phyloP scores from a whole-genome alignment of 1,284 basidiomycete genomes.

The Fomitiporia mediterranea region DNA sequence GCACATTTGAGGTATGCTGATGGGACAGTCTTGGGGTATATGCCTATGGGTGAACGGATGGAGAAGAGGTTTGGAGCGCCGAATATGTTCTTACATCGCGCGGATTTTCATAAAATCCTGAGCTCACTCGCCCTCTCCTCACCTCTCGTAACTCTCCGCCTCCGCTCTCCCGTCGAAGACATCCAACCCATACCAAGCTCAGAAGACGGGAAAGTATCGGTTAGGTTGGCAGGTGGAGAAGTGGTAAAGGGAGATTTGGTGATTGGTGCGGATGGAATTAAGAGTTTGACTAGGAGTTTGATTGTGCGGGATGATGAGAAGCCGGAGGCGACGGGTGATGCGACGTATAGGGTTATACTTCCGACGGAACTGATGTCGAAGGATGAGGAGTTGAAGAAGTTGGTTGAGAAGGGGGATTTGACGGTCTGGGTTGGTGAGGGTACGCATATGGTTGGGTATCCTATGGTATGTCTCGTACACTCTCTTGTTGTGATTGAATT shows the following conservation, averaged over 20 bases:
- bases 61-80: slow-evolving; percentile 37
- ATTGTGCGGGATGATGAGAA: slow-evolving; percentile 31
- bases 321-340: slow-evolving; percentile 50
- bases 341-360: slow-evolving; percentile 45
- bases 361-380: slow-evolving; percentile 39
- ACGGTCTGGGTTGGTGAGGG: slow-evolving; percentile 30
- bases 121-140: slow-evolving; percentile 26
- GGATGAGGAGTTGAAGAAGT: slow-evolving; percentile 42
- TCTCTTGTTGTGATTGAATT: not conserved
- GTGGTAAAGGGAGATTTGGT: slow-evolving; percentile 40
- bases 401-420: slow-evolving; percentile 29
- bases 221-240: slow-evolving; percentile 38
- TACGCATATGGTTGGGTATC: slow-evolving; percentile 30
- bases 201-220: slow-evolving; percentile 24
- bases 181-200: slow-evolving; percentile 35
- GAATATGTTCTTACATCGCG: slow-evolving; percentile 45
- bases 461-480: slow-evolving; percentile 25
- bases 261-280: slow-evolving; percentile 49
- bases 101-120: slow-evolving; percentile 30
- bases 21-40: slow-evolving; percentile 39
- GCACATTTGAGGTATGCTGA: slow-evolving; percentile 36
- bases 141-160: slow-evolving; percentile 26
- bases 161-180: slow-evolving; percentile 26
- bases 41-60: slow-evolving; percentile 35
- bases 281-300: slow-evolving; percentile 46